phyloP scores from a whole-genome alignment of 306 rosid genomes.

The Fragaria nilgerrensis region DNA sequence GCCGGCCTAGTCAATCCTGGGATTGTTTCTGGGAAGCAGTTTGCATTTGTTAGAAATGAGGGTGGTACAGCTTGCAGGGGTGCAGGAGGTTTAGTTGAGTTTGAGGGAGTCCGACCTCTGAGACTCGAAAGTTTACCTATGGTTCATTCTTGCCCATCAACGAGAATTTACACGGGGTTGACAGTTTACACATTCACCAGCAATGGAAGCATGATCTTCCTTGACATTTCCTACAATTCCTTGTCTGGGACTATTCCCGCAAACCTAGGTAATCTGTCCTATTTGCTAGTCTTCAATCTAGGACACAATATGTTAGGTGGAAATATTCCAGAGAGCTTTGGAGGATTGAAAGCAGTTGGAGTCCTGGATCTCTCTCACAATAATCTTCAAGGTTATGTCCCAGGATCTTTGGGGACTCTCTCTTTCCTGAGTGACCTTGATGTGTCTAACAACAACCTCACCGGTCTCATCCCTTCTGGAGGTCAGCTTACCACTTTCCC shows the following conservation, averaged over 20 bases:
- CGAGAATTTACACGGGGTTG: constrained; percentile 65
- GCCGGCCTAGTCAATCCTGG: constrained; percentile 60
- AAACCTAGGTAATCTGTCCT: constrained; percentile 47
- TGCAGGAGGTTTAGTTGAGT: constrained; percentile 73
- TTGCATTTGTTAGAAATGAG: constrained; percentile 75
- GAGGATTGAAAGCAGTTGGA: constrained; percentile 51
- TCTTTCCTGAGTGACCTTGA: constrained; percentile 78
- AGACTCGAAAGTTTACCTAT: constrained; percentile 57
- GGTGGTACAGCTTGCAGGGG: constrained; percentile 79
- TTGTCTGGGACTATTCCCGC: constrained; percentile 57
- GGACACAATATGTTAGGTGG: constrained; percentile 67
- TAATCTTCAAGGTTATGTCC: constrained; percentile 51
- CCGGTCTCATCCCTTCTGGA: constrained; percentile 62
- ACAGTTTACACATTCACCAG: constrained; percentile 51
- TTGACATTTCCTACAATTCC: constrained; percentile 67
- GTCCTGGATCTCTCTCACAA: constrained; percentile 79
- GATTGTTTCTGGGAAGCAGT: constrained; percentile 69
- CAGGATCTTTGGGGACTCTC: constrained; percentile 55
- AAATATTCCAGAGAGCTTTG: constrained; percentile 60
- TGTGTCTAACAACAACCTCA: constrained; percentile 69
- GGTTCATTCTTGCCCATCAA: constrained; percentile 62
- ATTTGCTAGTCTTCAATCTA: constrained; percentile 60
- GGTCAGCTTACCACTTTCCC: constrained; percentile 79
- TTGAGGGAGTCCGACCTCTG: constrained; percentile 53
- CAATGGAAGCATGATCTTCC: constrained; percentile 66